Base-by-base conservation (phyloP, 2,329 filamentous ascomycete species). In the Neophaeococcomyces aloes region DNA sequence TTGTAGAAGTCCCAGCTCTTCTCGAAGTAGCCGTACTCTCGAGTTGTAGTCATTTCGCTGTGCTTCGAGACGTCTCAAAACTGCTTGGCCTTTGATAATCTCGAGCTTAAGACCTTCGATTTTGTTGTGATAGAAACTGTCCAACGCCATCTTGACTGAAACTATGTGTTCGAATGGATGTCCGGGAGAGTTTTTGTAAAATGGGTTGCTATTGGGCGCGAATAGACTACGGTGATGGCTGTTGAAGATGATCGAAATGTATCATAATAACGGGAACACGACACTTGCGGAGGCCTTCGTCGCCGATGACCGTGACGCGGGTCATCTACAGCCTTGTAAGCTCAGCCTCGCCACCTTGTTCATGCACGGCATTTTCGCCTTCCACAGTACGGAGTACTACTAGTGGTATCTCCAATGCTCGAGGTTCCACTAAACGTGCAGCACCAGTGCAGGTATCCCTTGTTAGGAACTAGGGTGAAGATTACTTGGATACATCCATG, bases 61-160 rank as follows among this genome's bases (percentile, higher is more conserved):
- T 56, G 91, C 91, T 74, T 98, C 91, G 57, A 98, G 78, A 62
- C 91, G 81, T 56, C 91, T 83, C 51, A 98, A 75, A 46, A 94
- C 87, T 45, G 91, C 89, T 71, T 98, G 91, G 45, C 91, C 89
- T 70, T 96, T 89, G 65, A 98, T 89, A 65, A 98, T 98, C 78
- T 98, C 89, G 65, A 98, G 87, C 83, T 96, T 96, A 85, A 96
- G 94, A 65, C 84, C 81, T 85, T 98, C 91, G 70, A 96, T 96
- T 76, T 98, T 98, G 76, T 96, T 96, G 71, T 91, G 86, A 68
- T 94, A 98, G 73, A 95, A 98, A 69, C 84, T 94, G 69, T 96
- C 91, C 70, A 98, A 85, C 78, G 89, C 88, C 91, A 98, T 98
- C 65, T 63, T 81, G 76, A 66, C 64, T 60, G 48, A 48, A 38